Conservation (phyloP, 495 filamentous ascomycete species). For the Penicillium atrosanguineum region DNA sequence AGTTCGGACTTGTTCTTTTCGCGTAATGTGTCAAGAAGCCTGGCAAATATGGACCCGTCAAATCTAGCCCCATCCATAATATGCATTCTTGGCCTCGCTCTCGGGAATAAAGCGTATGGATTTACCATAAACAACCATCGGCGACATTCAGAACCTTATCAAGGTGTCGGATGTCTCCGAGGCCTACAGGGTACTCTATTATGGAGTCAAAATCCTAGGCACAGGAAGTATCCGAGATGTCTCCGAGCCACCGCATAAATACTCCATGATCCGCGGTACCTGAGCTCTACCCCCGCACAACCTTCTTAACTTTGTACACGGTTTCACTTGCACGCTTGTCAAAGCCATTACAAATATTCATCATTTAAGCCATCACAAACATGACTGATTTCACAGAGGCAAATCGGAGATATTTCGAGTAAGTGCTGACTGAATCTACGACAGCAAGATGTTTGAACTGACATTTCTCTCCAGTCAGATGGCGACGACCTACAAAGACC, state of each 20-base stretch:
- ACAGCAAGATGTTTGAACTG: neutral
- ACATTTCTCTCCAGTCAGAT: constrained; percentile 31
- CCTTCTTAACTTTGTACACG: neutral
- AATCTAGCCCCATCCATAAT: neutral
- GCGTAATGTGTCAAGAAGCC: neutral
- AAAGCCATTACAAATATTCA: neutral
- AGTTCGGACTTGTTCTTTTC: neutral
- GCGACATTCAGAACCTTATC: neutral
- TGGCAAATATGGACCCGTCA: neutral
- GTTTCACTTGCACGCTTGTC: neutral
- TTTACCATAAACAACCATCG: neutral
- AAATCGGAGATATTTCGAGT: constrained; percentile 57
- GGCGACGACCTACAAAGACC: constrained; percentile 42
- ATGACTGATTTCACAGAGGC: constrained; percentile 47
- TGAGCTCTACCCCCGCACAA: neutral
- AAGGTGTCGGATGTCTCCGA: constrained; percentile 9
- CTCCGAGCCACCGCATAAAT: constrained; percentile 20
- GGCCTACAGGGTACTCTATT: neutral
- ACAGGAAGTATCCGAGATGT: constrained; percentile 26
- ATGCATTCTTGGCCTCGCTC: neutral
- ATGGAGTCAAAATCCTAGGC: neutral
- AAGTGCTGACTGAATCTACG: constrained; percentile 6
- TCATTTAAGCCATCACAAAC: constrained; percentile 4
- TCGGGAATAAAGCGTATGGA: neutral
- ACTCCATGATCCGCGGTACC: neutral